A percentile compares a stretch with the other conserved stretches of the same genome.
phyloP scores from a whole-genome alignment of 139 green algal genomes.

The Chlamydomonas schloesseri region DNA sequence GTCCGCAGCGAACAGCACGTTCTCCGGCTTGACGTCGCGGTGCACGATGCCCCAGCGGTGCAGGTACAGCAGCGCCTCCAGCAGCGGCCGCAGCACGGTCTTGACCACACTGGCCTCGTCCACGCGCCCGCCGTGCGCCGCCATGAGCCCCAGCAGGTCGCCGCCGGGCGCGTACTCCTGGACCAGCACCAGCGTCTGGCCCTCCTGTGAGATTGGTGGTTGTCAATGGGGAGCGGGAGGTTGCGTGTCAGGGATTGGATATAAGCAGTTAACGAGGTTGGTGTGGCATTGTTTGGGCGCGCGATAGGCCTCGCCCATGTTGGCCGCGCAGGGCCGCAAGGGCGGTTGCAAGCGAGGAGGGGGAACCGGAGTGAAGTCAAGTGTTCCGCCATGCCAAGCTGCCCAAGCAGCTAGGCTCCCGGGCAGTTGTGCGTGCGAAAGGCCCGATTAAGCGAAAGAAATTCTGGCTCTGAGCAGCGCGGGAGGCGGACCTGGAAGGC shows the following conservation, averaged over 20 bases:
- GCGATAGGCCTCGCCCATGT: too few species aligned
- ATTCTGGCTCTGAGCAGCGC: too few species aligned
- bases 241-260: too few species aligned
- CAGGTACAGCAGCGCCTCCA: conserved; percentile 48
- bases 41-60: conserved; percentile 50
- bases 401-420: too few species aligned
- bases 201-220: conserved; percentile 26
- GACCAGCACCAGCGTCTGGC: conserved; percentile 48
- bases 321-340: too few species aligned
- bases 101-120: conserved; percentile 40
- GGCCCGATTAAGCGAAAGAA: too few species aligned
- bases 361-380: too few species aligned
- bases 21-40: conserved; percentile 57
- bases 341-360: too few species aligned
- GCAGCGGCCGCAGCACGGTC: conserved; percentile 52
- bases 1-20: conserved; percentile 51
- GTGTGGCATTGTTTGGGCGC: too few species aligned
- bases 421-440: too few species aligned
- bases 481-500: conserved; percentile 56
- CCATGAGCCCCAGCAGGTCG: conserved; percentile 53
- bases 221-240: background rate
- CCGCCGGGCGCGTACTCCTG: conserved; percentile 54
- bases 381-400: background rate
- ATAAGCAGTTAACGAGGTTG: background rate
- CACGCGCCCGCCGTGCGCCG: conserved; percentile 38